These are phyloP conservation scores for Gypsophila paniculata DNA, from an alignment of 179 eudicot genomes.

Conservation along the genomic window DNA sequence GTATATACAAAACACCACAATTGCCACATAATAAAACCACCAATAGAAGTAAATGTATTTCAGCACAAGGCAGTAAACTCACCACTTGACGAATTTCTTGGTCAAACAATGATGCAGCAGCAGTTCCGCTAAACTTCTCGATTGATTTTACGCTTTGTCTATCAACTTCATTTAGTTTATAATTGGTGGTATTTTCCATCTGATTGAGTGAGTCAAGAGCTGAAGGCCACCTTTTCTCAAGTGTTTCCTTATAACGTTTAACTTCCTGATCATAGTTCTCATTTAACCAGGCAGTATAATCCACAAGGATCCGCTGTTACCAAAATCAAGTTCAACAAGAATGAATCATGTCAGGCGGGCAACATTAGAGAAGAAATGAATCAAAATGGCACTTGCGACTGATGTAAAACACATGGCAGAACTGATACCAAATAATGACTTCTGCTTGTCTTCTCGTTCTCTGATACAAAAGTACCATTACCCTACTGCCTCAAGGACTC, in stretches of 20 bases:
- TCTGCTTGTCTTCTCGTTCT: background rate
- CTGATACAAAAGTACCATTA: background rate
- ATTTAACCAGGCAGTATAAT: constrained; percentile 66
- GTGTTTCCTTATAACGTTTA: constrained; percentile 49
- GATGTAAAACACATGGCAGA: constrained; percentile 4
- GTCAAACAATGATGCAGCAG: constrained; percentile 75
- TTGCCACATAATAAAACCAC: background rate
- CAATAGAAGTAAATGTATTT: background rate
- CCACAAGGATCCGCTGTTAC: constrained; percentile 58
- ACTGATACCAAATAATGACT: background rate
- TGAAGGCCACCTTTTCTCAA: constrained; percentile 74
- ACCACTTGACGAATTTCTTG: constrained; percentile 96
- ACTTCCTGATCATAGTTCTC: constrained; percentile 58
- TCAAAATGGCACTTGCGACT: background rate
- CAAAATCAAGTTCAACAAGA: background rate
- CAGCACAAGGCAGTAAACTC: constrained; percentile 27
- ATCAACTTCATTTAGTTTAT: constrained; percentile 41
- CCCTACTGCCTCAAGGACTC: no score
- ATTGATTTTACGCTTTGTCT: constrained; percentile 47
- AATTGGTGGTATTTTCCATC: constrained; percentile 31
- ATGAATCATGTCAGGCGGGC: background rate
- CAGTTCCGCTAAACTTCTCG: constrained; percentile 56
- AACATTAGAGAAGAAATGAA: background rate
- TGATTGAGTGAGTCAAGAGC: constrained; percentile 32
- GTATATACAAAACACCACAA: background rate